Evolutionary conservation across 805 yeast species (phyloP), one percentile per base, ranked within the genome.

Genomic region (Cyberlindnera bimundalis): DNA sequence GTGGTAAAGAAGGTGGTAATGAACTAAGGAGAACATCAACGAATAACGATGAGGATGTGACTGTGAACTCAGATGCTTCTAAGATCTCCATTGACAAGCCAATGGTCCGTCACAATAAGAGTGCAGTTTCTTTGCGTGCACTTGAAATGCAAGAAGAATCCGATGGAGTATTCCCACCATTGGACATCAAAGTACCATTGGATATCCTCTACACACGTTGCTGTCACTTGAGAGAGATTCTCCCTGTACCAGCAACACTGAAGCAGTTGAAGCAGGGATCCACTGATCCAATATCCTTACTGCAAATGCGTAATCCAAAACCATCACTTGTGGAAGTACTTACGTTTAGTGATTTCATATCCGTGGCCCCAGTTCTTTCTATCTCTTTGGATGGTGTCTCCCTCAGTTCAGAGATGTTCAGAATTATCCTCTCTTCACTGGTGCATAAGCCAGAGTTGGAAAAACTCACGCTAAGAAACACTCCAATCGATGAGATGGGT

Each of bases 241-340:
- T 90, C 44, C 97, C 98, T 1, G 88, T 90, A 40, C 93, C 96
- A 1, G 95, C 96, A 1, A 87, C 90, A 6, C 58, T 86, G 54
- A 84, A 83, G 55, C 96, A 87, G 59, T 72, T 90, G 46, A 80
- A 80, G 55, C 55, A 65, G 9, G 93, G 90, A 2, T 77, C 90
- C 1, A 73, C 79, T 37, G 84, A 85, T n/a, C 95, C 96, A 2
- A 67, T 90, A n/a, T 81, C 93, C 1, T 52, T 79, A 11, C 58
- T 90, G 39, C 90, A 84, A 52, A 60, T 91, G 46, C 73, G 88
- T 56, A 90, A 90, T 53, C 95, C 96, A 4, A 71, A 78, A 38
- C 98, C 98, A 0, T 85, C 96, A 0, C 67, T 85, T 71, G 81
- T 90, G 35, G 98, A 90, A 61, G 76, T 90, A 21, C 75, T 85